Percentiles rank a stretch among this genome's conserved stretches.
These are phyloP conservation scores for Panaeolus cyanescens DNA, from an alignment of 768 basidiomycete species.

Conservation along the genomic window DNA sequence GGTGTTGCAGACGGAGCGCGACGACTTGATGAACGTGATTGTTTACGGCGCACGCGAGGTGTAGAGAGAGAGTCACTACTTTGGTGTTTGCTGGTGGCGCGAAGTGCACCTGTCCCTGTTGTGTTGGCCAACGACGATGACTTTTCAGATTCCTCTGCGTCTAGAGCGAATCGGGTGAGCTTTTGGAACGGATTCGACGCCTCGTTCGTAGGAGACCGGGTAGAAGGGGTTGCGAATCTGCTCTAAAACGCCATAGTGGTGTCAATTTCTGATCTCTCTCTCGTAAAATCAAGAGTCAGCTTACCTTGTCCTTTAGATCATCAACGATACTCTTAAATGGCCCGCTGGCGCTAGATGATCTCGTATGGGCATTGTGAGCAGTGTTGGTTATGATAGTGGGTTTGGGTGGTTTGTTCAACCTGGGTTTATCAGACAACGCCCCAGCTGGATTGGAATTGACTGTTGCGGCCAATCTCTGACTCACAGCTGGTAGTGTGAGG, in stretches of 20 bases:
- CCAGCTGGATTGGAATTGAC: neutral
- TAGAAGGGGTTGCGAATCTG: slow-evolving; percentile 37
- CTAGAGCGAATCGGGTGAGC: slow-evolving; percentile 37
- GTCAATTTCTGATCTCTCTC: neutral
- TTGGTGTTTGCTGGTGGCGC: slow-evolving; percentile 46
- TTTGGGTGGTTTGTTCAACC: slow-evolving; percentile 13
- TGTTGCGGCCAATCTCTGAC: slow-evolving; percentile 19
- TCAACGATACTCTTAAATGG: slow-evolving; percentile 77
- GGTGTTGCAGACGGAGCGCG: slow-evolving; percentile 31
- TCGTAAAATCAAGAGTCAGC: neutral
- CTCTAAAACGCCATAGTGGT: slow-evolving; percentile 31
- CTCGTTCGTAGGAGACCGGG: slow-evolving; percentile 45
- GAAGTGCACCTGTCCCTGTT: slow-evolving; percentile 10
- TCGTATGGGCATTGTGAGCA: slow-evolving; percentile 17
- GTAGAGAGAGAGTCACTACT: slow-evolving; percentile 43
- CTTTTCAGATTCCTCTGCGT: slow-evolving; percentile 12
- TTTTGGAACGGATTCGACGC: slow-evolving; percentile 59
- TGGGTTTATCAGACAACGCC: slow-evolving; percentile 17
- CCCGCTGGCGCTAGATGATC: slow-evolving; percentile 26
- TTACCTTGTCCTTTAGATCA: slow-evolving; percentile 70
- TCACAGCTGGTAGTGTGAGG: slow-evolving; percentile 22
- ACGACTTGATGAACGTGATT: slow-evolving; percentile 54
- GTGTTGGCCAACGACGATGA: neutral
- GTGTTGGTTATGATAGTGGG: slow-evolving; percentile 13
- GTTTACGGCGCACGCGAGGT: slow-evolving; percentile 50